phyloP scores from a whole-genome alignment of 2,329 filamentous ascomycete genomes.

The Rosellinia necatrix region DNA sequence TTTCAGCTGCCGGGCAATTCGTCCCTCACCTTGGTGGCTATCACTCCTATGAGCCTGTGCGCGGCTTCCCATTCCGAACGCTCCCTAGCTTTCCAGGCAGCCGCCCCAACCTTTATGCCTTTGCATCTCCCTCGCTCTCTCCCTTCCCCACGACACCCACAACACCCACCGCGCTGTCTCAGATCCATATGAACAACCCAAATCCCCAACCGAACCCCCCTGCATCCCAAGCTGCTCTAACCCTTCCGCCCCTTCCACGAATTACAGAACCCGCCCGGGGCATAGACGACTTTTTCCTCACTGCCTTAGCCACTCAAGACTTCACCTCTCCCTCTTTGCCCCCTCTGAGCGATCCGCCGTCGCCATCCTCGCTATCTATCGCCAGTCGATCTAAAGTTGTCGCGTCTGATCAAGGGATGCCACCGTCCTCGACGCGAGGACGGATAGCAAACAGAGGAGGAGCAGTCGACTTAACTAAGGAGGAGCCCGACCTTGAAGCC shows the following conservation, averaged over 20 bases:
- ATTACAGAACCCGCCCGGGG: neutral
- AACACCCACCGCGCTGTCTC: slow-evolving; percentile 3
- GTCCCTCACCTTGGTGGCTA: neutral
- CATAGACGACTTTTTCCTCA: slow-evolving; percentile 33
- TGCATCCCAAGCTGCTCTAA: neutral
- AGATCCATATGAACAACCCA: slow-evolving; percentile 15
- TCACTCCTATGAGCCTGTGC: slow-evolving; percentile 9
- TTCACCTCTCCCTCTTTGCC: slow-evolving; percentile 41
- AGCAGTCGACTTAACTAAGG: slow-evolving; percentile 35
- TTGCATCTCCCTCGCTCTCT: neutral
- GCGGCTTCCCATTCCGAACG: slow-evolving; percentile 18
- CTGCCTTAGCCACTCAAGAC: slow-evolving; percentile 30
- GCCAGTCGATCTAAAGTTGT: slow-evolving; percentile 24
- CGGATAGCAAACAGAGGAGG: slow-evolving; percentile 27
- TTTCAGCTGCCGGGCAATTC: neutral
- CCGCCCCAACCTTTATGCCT: neutral
- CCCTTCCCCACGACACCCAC: slow-evolving; percentile 3
- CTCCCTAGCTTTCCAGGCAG: slow-evolving; percentile 1
- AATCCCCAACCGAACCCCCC: neutral
- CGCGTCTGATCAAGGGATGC: slow-evolving; percentile 31
- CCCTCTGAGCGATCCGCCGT: slow-evolving; percentile 34
- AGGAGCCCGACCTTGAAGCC: slow-evolving; percentile 32
- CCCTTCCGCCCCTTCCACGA: neutral
- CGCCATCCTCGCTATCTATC: slow-evolving; percentile 19
- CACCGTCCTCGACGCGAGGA: slow-evolving; percentile 27